phyloP scores from a whole-genome alignment of 2,329 filamentous ascomycete genomes.

The Pyrenophora seminiperda region DNA sequence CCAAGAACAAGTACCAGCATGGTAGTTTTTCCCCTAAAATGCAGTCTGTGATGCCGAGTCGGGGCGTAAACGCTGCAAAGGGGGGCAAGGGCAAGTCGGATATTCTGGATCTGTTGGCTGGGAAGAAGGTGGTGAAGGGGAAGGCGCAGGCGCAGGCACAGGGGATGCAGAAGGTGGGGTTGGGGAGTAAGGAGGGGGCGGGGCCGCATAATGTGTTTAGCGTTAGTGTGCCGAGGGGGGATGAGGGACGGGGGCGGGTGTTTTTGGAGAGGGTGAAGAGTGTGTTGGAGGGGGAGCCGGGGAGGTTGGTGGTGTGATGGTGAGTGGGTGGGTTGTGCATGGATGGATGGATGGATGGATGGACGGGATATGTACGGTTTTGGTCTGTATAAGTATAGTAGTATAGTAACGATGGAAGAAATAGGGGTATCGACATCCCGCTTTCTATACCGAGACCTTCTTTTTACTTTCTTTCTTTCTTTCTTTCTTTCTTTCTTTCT shows the following conservation, averaged over 20 bases:
- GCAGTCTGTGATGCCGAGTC: slow-evolving; percentile 49
- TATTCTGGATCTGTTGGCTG: slow-evolving; percentile 77
- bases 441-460: no score
- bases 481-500: no score
- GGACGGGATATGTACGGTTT: no score
- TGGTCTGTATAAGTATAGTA: no score
- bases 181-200: no score
- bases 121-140: slow-evolving; percentile 36
- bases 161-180: no score
- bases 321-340: no score
- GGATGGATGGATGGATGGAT: no score
- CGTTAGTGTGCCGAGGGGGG: slow-evolving; percentile 75
- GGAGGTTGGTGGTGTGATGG: slow-evolving; percentile 45
- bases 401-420: no score
- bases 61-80: slow-evolving; percentile 38
- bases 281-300: slow-evolving; percentile 61
- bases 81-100: slow-evolving; percentile 65
- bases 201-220: slow-evolving; percentile 77
- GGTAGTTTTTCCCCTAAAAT: slow-evolving; percentile 77
- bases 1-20: slow-evolving; percentile 57
- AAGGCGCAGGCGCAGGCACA: no score
- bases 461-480: no score
- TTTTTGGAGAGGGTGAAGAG: slow-evolving; percentile 88
- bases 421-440: no score
- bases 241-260: slow-evolving; percentile 78